Percentiles rank a stretch among this genome's conserved stretches.
phyloP scores from a whole-genome alignment of 768 basidiomycete genomes.

The Austroboletus festivus region DNA sequence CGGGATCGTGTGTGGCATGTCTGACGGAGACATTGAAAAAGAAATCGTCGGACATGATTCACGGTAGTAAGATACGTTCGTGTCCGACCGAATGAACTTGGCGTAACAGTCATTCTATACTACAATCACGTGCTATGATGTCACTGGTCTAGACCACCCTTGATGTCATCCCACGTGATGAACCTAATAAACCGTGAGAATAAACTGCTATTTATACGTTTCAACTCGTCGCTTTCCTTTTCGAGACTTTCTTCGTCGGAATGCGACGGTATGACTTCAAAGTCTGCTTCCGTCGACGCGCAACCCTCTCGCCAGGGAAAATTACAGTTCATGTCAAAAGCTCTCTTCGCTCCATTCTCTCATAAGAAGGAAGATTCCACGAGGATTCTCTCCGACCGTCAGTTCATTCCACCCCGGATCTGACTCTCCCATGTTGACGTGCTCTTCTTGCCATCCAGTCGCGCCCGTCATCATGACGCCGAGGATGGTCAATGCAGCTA shows the following conservation, averaged over 20 bases:
- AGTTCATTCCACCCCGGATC: slow-evolving; percentile 27
- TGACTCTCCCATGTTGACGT: background rate
- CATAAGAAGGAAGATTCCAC: slow-evolving; percentile 61
- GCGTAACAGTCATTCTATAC: background rate
- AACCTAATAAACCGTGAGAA: slow-evolving; percentile 8
- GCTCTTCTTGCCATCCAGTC: slow-evolving; percentile 49
- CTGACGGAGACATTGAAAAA: slow-evolving; percentile 35
- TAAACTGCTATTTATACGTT: background rate
- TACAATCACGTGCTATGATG: slow-evolving; percentile 32
- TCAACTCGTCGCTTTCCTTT: background rate
- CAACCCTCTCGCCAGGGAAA: slow-evolving; percentile 38
- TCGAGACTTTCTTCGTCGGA: slow-evolving; percentile 8
- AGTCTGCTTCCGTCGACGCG: background rate
- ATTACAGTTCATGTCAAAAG: slow-evolving; percentile 64
- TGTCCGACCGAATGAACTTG: background rate
- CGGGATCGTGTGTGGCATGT: slow-evolving; percentile 7
- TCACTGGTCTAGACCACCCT: slow-evolving; percentile 25
- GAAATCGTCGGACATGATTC: slow-evolving; percentile 40
- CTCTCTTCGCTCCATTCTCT: slow-evolving; percentile 65
- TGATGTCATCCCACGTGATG: slow-evolving; percentile 27
- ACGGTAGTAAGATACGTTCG: background rate
- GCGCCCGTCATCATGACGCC: slow-evolving; percentile 91
- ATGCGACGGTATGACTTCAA: slow-evolving; percentile 19
- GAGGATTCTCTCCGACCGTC: slow-evolving; percentile 73
- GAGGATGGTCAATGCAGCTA: slow-evolving; percentile 68